Conservation (phyloP, 257 asterid species). For the Ocimum tenuiflorum region DNA sequence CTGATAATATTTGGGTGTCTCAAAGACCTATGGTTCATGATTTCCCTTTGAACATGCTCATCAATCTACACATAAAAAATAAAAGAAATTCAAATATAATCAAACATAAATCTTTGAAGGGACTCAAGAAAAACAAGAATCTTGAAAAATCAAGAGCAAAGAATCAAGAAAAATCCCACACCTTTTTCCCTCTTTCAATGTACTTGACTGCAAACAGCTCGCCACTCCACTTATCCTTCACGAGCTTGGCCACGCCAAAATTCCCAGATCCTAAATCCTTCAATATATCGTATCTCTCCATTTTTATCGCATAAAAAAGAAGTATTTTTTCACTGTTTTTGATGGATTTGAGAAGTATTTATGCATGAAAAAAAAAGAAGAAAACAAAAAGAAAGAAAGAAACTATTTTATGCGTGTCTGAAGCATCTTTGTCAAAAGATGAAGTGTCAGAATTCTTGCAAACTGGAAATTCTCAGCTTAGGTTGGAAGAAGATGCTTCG, state of each 20-base stretch:
- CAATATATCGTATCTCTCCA: conserved; percentile 77
- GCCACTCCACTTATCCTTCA: conserved; percentile 48
- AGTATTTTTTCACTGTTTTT: neutral
- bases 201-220: conserved; percentile 75
- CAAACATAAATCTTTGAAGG: too few species aligned
- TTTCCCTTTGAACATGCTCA: conserved; percentile 80
- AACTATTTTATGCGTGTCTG: neutral
- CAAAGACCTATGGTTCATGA: conserved; percentile 69
- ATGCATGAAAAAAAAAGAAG: neutral
- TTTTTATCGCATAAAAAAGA: conserved; percentile 12
- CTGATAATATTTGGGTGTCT: conserved; percentile 62
- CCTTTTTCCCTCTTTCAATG: conserved; percentile 84
- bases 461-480: neutral
- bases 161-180: conserved; percentile 2
- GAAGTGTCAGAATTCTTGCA: conserved; percentile 14
- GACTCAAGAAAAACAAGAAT: conserved; percentile 7
- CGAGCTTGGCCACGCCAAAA: conserved; percentile 89
- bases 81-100: too few species aligned
- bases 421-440: conserved; percentile 12
- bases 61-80: conserved; percentile 41
- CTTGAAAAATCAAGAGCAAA: neutral
- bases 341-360: neutral
- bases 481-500: conserved; percentile 9
- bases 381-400: too few species aligned
- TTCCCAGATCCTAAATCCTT: conserved; percentile 85